These are phyloP conservation scores for Pelargonium fulgidum DNA, from an alignment of 441 rosid genomes.

Conservation along the genomic window DNA sequence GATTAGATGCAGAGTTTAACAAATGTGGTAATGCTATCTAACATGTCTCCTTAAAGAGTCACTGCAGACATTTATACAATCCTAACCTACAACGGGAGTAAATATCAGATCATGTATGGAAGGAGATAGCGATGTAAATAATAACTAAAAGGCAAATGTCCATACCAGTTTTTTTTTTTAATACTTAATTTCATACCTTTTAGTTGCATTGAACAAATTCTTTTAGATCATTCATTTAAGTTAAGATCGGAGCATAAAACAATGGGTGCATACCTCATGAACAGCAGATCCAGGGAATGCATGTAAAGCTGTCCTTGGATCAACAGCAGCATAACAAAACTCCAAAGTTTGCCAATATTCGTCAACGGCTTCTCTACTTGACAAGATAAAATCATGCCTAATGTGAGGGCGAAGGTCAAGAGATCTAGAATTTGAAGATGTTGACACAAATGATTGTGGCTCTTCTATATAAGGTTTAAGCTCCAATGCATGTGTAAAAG, in stretches of 20 bases:
- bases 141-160: neutral
- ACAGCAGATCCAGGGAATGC: slow-evolving; percentile 96
- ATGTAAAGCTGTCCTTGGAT: slow-evolving; percentile 69
- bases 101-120: neutral
- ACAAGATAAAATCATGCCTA: slow-evolving; percentile 82
- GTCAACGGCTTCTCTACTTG: slow-evolving; percentile 70
- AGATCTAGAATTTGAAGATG: slow-evolving; percentile 41
- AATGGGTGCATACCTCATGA: slow-evolving; percentile 59
- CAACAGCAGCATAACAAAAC: slow-evolving; percentile 92
- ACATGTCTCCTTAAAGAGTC: slow-evolving; percentile 8
- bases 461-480: slow-evolving; percentile 94
- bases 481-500: slow-evolving; percentile 70
- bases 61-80: slow-evolving; percentile 6
- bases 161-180: neutral
- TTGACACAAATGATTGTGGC: slow-evolving; percentile 51
- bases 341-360: slow-evolving; percentile 96
- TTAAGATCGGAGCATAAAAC: slow-evolving; percentile 18
- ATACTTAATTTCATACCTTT: neutral
- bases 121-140: neutral
- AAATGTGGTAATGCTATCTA: neutral
- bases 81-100: neutral
- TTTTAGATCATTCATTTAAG: neutral
- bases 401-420: slow-evolving; percentile 90
- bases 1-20: neutral
- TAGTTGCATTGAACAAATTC: slow-evolving; percentile 3